A percentile compares a stretch with the other conserved stretches of the same genome.
These are phyloP conservation scores for Amanita fuliginea DNA, from an alignment of 768 basidiomycete species.

Conservation along the genomic window DNA sequence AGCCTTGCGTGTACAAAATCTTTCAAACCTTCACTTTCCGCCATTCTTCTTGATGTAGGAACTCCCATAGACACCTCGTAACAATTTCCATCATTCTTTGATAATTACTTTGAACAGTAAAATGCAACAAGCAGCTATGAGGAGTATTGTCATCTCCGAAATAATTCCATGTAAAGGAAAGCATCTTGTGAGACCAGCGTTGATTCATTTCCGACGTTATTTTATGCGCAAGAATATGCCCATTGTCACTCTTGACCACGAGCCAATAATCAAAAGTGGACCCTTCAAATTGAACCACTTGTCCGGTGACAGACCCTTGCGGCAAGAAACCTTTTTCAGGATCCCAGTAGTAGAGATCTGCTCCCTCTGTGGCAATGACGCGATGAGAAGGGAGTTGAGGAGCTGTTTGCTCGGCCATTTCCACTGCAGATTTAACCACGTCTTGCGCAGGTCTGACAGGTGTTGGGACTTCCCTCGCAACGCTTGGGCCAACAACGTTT, in stretches of 20 bases:
- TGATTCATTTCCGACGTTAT: constrained; percentile 64
- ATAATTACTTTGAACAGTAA: constrained; percentile 46
- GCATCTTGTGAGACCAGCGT: constrained; percentile 46
- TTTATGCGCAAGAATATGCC: constrained; percentile 46
- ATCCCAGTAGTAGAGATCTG: constrained; percentile 57
- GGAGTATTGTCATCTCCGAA: constrained; percentile 37
- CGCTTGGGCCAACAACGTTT: not conserved
- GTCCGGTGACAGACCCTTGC: constrained; percentile 44
- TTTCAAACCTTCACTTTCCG: constrained; percentile 62
- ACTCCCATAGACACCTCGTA: constrained; percentile 72
- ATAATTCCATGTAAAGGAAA: constrained; percentile 87
- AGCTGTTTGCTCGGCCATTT: not conserved
- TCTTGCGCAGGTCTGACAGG: constrained; percentile 7
- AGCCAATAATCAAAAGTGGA: constrained; percentile 48
- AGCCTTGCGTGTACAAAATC: not conserved
- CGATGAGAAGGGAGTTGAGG: not conserved
- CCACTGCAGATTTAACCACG: not conserved
- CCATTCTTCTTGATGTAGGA: constrained; percentile 62
- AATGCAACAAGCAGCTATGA: constrained; percentile 79
- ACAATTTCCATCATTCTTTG: constrained; percentile 49
- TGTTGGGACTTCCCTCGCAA: not conserved
- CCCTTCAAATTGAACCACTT: constrained; percentile 35
- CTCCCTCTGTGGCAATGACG: constrained; percentile 29
- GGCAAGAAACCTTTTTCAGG: constrained; percentile 36
- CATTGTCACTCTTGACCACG: constrained; percentile 37